Evolutionary conservation across 352 stramenopile species (phyloP).

Genomic region (Phytophthora chlamydospora): DNA sequence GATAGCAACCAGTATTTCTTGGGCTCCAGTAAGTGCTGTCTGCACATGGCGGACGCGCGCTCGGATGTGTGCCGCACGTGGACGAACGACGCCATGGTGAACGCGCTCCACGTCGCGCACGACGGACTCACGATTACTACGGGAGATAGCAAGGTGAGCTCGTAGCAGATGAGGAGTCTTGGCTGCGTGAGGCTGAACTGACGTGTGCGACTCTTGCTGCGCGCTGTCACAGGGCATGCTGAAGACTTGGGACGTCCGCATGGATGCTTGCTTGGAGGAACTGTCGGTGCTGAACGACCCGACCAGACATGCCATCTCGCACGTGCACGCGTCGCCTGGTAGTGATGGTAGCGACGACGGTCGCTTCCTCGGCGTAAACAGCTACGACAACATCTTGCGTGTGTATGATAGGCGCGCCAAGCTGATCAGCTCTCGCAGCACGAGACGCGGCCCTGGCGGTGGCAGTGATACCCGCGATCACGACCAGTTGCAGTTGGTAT

Average conservation of each 20-base stretch:
- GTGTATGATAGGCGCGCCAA: slow-evolving; percentile 88
- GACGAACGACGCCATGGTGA: slow-evolving; percentile 89
- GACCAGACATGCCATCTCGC: slow-evolving; percentile 79
- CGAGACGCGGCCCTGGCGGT: slow-evolving; percentile 29
- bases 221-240: slow-evolving; percentile 63
- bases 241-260: slow-evolving; percentile 89
- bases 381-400: slow-evolving; percentile 90
- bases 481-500: slow-evolving; percentile 83
- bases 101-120: slow-evolving; percentile 79
- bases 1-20: slow-evolving; percentile 86
- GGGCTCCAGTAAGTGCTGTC: slow-evolving; percentile 80
- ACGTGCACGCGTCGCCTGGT: slow-evolving; percentile 79
- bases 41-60: slow-evolving; percentile 78
- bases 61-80: slow-evolving; percentile 65
- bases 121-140: slow-evolving; percentile 83
- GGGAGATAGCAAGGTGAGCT: slow-evolving; percentile 78
- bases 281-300: slow-evolving; percentile 82
- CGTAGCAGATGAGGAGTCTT: slow-evolving; percentile 1
- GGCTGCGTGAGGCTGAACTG: background rate
- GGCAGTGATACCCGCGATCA: slow-evolving; percentile 52
- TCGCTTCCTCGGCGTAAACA: slow-evolving; percentile 85
- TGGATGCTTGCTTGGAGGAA: slow-evolving; percentile 79
- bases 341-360: slow-evolving; percentile 76
- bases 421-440: slow-evolving; percentile 68
- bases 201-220: background rate